Percentiles rank a stretch among this genome's conserved stretches.
Conservation (phyloP, 345 rosid species). For the Cardamine chenopodiifolia region DNA sequence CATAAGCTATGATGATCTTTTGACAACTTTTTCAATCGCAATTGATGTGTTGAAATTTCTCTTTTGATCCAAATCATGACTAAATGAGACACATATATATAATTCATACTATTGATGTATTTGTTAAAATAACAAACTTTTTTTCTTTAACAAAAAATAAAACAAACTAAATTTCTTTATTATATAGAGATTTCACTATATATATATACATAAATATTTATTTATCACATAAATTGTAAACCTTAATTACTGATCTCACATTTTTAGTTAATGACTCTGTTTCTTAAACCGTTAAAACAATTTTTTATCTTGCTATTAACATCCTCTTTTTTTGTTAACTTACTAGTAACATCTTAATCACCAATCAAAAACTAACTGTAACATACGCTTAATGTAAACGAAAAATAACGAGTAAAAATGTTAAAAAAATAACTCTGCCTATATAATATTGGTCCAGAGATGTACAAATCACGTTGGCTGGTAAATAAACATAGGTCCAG, state of each 20-base stretch:
- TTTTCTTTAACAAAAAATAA: neutral
- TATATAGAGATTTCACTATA: neutral
- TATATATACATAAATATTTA: neutral
- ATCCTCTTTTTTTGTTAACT: neutral
- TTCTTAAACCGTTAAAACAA: neutral
- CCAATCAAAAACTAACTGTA: neutral
- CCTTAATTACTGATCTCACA: neutral
- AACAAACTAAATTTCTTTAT: neutral
- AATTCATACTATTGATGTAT: constrained; percentile 18
- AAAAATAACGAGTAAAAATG: neutral
- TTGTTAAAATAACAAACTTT: constrained; percentile 15
- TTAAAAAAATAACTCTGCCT: neutral
- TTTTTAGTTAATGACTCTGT: neutral
- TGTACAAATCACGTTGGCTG: neutral
- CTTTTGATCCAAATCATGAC: constrained; percentile 44
- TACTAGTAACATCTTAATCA: constrained; percentile 1
- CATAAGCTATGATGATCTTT: constrained; percentile 38
- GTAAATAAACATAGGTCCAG: neutral
- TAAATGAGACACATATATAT: constrained; percentile 12
- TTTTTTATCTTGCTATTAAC: neutral
- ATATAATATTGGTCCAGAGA: neutral
- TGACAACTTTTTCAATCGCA: constrained; percentile 41
- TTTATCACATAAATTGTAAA: neutral
- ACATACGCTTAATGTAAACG: neutral
- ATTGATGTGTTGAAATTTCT: constrained; percentile 39